These are phyloP conservation scores for Rosa chinensis DNA, from an alignment of 306 rosid species.

Conservation along the genomic window DNA sequence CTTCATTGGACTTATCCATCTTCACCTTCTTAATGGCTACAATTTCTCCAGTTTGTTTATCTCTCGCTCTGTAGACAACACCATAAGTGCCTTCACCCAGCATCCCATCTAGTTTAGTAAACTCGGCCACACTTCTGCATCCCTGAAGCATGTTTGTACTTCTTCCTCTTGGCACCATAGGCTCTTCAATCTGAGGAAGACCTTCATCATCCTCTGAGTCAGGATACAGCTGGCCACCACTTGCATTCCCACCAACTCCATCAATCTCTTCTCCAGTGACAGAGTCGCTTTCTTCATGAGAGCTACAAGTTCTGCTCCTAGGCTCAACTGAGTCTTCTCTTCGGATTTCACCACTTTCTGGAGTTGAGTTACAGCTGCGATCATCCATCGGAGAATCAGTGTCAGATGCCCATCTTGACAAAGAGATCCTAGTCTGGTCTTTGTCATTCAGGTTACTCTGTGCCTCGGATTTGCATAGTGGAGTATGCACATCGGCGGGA, in stretches of 20 bases:
- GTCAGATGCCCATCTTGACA: constrained; percentile 79
- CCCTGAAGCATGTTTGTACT: constrained; percentile 65
- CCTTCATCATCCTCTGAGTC: constrained; percentile 40
- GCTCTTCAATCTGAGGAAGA: constrained; percentile 15
- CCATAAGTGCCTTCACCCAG: constrained; percentile 87
- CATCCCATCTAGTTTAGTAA: constrained; percentile 46
- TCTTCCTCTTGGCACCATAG: constrained; percentile 28
- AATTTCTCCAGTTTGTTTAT: constrained; percentile 75
- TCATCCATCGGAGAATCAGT: constrained; percentile 41
- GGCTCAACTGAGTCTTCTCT: constrained; percentile 39
- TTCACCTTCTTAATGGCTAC: constrained; percentile 94
- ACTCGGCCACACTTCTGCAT: constrained; percentile 75
- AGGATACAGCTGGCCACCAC: constrained; percentile 15
- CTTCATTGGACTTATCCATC: constrained; percentile 69
- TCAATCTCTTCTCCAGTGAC: constrained; percentile 32
- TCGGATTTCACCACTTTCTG: constrained; percentile 56
- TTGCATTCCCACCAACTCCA: constrained; percentile 22
- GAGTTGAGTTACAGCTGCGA: constrained; percentile 36
- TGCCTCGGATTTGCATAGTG: constrained; percentile 14
- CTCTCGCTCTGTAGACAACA: constrained; percentile 86
- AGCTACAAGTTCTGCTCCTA: constrained; percentile 39
- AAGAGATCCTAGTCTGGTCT: constrained; percentile 41
- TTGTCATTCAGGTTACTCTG: constrained; percentile 27
- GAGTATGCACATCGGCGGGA: constrained; percentile 22
- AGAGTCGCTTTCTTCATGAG: constrained; percentile 35